Evolutionary conservation across 306 rosid species (phyloP).

Genomic region (Astragalus glycyphyllos): DNA sequence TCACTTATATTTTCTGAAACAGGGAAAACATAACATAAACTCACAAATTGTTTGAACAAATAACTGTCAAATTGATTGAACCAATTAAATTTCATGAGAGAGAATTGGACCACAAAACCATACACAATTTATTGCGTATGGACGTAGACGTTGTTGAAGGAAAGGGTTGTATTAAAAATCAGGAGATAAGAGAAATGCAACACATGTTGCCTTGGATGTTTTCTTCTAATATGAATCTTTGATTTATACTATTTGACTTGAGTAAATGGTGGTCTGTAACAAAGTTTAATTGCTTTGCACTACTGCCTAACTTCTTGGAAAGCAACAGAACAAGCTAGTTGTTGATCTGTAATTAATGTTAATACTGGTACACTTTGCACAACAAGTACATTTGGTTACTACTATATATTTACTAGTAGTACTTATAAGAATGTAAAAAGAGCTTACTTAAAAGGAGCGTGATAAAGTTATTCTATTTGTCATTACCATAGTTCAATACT

Average conservation of each 20-base stretch:
- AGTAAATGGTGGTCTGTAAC: neutral
- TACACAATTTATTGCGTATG: conserved; percentile 22
- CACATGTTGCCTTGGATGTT: neutral
- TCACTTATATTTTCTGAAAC: too few relatives aligned
- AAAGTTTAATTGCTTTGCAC: neutral
- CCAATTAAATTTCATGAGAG: conserved; percentile 9
- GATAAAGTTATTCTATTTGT: conserved; percentile 16
- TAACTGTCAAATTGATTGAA: conserved; percentile 19
- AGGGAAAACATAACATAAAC: too few relatives aligned
- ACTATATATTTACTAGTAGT: neutral
- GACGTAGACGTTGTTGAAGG: conserved; percentile 5
- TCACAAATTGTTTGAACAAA: neutral
- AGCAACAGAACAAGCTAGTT: conserved; percentile 32
- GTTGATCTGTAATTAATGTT: neutral
- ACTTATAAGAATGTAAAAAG: neutral
- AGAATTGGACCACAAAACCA: conserved; percentile 27
- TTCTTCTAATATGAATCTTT: conserved; percentile 10
- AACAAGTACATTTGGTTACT: conserved; percentile 25
- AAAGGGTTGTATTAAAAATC: neutral
- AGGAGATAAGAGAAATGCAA: neutral
- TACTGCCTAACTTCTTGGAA: neutral
- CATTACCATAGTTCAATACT: neutral
- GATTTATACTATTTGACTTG: neutral
- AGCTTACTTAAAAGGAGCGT: conserved; percentile 2
- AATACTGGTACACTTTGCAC: too few relatives aligned